Conservation (phyloP, 495 filamentous ascomycete species). For the Penicillium ucsense region DNA sequence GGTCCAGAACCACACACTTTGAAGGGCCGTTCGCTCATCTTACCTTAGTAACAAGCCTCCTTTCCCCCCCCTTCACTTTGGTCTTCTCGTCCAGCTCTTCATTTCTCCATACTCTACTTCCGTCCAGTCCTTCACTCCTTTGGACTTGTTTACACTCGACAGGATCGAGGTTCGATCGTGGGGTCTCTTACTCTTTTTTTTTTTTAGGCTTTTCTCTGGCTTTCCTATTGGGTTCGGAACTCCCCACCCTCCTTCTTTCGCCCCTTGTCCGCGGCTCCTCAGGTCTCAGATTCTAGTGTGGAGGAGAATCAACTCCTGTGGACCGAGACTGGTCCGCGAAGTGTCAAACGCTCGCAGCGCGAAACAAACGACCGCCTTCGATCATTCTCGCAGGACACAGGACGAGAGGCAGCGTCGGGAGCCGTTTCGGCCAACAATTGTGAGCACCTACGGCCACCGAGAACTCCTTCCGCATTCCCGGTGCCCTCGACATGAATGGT, state of each 20-base stretch:
- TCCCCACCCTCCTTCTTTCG: neutral
- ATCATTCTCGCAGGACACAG: no score
- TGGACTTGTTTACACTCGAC: conserved; percentile 8
- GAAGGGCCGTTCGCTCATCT: no score
- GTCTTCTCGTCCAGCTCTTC: neutral
- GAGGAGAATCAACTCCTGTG: conserved; percentile 5
- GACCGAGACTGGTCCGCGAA: neutral
- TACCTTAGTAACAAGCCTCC: neutral
- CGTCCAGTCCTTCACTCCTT: conserved; percentile 21
- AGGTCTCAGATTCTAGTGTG: conserved; percentile 8
- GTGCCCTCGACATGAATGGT: conserved; percentile 44
- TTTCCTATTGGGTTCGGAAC: neutral
- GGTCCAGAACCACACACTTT: no score
- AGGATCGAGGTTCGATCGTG: neutral
- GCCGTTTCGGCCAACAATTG: no score
- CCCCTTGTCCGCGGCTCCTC: conserved; percentile 6
- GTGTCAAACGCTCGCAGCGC: no score
- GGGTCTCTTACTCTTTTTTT: neutral
- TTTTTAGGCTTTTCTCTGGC: neutral
- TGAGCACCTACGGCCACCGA: neutral
- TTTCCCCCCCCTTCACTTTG: conserved; percentile 1
- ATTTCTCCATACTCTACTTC: neutral
- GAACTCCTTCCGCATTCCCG: neutral
- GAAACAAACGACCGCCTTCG: no score
- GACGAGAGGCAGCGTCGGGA: no score